Evolutionary conservation across 805 yeast species (phyloP).

Genomic region (Ogataea nonfermentans): DNA sequence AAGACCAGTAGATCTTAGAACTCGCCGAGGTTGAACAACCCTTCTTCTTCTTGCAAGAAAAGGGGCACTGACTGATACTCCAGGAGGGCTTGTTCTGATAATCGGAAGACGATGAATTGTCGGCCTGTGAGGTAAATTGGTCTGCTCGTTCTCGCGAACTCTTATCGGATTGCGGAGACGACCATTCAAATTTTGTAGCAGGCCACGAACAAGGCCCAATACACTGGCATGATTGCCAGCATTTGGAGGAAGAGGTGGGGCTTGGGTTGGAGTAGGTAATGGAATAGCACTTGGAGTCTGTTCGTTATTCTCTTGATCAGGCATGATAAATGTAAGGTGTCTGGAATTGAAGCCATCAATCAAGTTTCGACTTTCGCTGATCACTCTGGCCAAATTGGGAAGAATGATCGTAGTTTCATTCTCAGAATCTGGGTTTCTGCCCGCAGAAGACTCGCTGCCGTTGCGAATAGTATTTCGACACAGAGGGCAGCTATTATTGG

Average conservation of each 20-base stretch:
- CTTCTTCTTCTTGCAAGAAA: conserved; percentile 11
- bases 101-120: conserved; percentile 18
- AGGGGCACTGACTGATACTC: conserved; percentile 1
- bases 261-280: background rate
- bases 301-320: conserved; percentile 25
- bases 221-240: conserved; percentile 19
- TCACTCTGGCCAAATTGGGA: conserved; percentile 37
- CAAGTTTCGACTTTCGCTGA: conserved; percentile 31
- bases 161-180: conserved; percentile 24
- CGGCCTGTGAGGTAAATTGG: conserved; percentile 7
- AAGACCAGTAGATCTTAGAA: conserved; percentile 9
- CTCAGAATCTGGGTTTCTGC: conserved; percentile 9
- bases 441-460: conserved; percentile 20
- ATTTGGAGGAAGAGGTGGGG: conserved; percentile 2
- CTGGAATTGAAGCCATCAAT: conserved; percentile 33
- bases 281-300: conserved; percentile 4
- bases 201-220: conserved; percentile 24
- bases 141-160: conserved; percentile 8
- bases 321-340: conserved; percentile 32
- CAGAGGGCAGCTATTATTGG: conserved; percentile 78
- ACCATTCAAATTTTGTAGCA: conserved; percentile 26
- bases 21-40: conserved; percentile 8
- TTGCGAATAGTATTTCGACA: conserved; percentile 62
- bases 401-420: conserved; percentile 34
- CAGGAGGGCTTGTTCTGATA: conserved; percentile 11